Evolutionary conservation across 2,329 filamentous ascomycete genomes (phyloP).

Genomic region (Colletotrichum truncatum): DNA sequence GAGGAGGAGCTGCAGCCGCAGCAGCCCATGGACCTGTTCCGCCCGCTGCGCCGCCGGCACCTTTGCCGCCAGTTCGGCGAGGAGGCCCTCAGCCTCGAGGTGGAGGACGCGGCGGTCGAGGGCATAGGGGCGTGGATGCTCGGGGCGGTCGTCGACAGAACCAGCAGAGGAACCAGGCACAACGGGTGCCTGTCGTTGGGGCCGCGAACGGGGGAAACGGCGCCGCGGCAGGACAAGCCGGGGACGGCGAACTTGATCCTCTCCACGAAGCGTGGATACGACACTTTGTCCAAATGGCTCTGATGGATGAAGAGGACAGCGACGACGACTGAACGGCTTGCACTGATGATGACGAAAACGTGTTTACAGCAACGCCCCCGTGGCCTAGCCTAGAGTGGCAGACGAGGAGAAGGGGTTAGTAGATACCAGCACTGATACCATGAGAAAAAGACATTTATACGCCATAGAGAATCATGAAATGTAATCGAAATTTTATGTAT

Average conservation of each 20-base stretch:
- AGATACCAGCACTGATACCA: not conserved
- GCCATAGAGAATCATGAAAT: not conserved
- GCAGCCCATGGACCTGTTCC: conserved; percentile 33
- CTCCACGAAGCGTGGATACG: conserved; percentile 62
- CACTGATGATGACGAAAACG: too few species aligned
- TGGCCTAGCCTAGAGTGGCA: not conserved
- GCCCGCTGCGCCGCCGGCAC: conserved; percentile 41
- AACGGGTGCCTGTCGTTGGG: conserved; percentile 32
- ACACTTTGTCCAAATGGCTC: conserved; percentile 62
- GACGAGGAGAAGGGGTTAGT: not conserved
- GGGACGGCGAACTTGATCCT: conserved; percentile 49
- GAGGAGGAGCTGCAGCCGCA: conserved; percentile 22
- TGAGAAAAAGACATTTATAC: not conserved
- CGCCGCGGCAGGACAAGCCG: not conserved
- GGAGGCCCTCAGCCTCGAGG: conserved; percentile 29
- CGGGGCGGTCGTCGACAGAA: conserved; percentile 38
- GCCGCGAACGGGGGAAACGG: conserved; percentile 19
- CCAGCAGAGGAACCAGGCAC: conserved; percentile 37
- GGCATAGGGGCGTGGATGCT: conserved; percentile 39
- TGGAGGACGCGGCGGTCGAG: conserved; percentile 38
- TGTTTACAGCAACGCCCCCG: not conserved
- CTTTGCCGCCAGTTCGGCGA: conserved; percentile 34
- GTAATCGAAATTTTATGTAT: not conserved
- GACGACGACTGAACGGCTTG: conserved; percentile 46
- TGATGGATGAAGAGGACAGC: conserved; percentile 60